Evolutionary conservation across 805 yeast genomes (phyloP), one percentile per base, ranked within the genome.

Genomic region (Candida hungchunana): DNA sequence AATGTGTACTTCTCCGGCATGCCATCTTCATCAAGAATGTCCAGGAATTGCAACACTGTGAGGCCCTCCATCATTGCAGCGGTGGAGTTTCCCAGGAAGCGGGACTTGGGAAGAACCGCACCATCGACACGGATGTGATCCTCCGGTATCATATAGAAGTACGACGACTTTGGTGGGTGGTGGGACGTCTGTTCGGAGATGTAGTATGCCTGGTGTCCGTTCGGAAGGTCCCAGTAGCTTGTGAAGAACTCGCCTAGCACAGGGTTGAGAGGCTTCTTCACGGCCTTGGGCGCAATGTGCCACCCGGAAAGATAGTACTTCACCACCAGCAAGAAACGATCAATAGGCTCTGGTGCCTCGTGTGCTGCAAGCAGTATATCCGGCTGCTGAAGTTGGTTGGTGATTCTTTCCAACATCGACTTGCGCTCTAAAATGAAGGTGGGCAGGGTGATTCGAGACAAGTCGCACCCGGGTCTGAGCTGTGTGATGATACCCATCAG

Each of bases 211-310:
- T 72, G 72, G 20, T 71, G 76, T 20, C 69, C 73, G 33, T 82
- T 76, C 9, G 89, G 78, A 30, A 87, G 63, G 51, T 88, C 93
- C 98, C 98, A 93, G 58, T 82, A 89, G 54, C 96, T 82, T 15
- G 86, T 75, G 60, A 86, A 93, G 47, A 82, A 73, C 58, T 93
- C 98, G 20, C 97, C 97, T 18, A 93, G 58, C 6, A 93, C 87
- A 2, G 98, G 98, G 56, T 93, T 93, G 52, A 93, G 68, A 0
- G 98, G 98, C 60, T 93, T 93, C 59, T 93, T 93, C 12, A 93
- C 98, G 4, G 97, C 98, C 57, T 90, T 90, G 19, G 97, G 98
- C 1, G 97, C 93, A 58, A 93, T 93, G 56, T 93, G 97, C 97
- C 97, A 93, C 31, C 94, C 87, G 4, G 96, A 76, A 59, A 93